Base-by-base conservation (phyloP, 2,329 filamentous ascomycete genomes). In the Calonectria ilicicola region DNA sequence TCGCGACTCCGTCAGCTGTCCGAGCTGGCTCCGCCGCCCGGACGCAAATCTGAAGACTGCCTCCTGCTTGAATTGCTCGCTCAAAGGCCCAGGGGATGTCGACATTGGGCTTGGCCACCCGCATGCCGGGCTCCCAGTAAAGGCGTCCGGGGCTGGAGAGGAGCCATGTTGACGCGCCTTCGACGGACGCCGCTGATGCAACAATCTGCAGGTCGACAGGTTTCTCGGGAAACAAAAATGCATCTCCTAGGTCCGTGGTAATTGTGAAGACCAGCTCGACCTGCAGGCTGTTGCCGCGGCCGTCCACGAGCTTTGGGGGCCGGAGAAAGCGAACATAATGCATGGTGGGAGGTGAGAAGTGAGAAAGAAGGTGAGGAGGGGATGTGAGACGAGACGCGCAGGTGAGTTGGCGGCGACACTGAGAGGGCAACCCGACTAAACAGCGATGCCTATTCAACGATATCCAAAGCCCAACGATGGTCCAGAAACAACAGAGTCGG, bases 271-370 rank as follows among this genome's bases (percentile, higher is more conserved):
- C 83, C 4, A 91, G 77, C 62, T 85, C 84, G 9, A 89, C 77
- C 17, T 75, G 21, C 76, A 82, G 75, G 71, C 75, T 75, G 56
- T 75, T 71, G 71, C 77, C 65, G 15, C 76, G 44, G 68, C 65
- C 77, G 0, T 80, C 26, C 15, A 47, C 79, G 53, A 88, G 78
- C 75, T 83, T 84, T 2, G 87, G 87, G 2, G 87, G 84, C 17
- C 89, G 84, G 38, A 91, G 82, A 6, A 91, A 85, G 46, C 89
- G 86, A 70, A 91, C 86, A 83, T 91, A 91, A 75, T 91, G 89
- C 89, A 91, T 91, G 21, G 70, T 74, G 60, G n/a, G n/a, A n/a
- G n/a, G n/a, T n/a, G n/a, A n/a, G n/a, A n/a, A n/a, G n/a, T n/a
- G n/a, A n/a, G n/a, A n/a, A n/a, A 32, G 44, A 67, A 17, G 63